phyloP scores from a whole-genome alignment of 2,329 filamentous ascomycete species.

The Gliomastix tumulicola region DNA sequence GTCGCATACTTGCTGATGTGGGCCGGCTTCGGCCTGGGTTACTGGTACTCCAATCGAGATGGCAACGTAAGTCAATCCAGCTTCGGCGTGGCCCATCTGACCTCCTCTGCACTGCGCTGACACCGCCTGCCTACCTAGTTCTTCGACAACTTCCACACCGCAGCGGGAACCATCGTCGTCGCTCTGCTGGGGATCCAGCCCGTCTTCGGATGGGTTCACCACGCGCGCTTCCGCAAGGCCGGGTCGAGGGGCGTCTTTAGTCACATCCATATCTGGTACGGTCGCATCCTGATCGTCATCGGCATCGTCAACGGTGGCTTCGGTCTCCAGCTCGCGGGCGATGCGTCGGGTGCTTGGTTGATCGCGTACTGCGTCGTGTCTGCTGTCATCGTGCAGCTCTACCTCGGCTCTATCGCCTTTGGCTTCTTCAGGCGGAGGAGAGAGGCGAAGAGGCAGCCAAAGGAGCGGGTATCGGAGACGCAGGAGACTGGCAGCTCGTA shows the following conservation, averaged over 20 bases:
- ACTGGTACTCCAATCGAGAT: conserved; percentile 34
- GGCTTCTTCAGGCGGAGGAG: conserved; percentile 4
- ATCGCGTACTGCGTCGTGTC: conserved; percentile 51
- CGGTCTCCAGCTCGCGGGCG: conserved; percentile 43
- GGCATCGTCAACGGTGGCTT: conserved; percentile 59
- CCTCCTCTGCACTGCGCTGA: not conserved
- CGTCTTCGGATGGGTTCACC: conserved; percentile 50
- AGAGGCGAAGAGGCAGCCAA: too few species aligned
- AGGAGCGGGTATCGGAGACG: too few species aligned
- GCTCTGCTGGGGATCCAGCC: conserved; percentile 51
- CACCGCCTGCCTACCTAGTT: conserved; percentile 29
- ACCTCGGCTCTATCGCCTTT: conserved; percentile 23
- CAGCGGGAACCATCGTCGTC: conserved; percentile 48
- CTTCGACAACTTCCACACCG: conserved; percentile 44
- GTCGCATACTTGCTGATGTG: conserved; percentile 51
- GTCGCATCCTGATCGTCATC: conserved; percentile 48
- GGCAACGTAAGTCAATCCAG: conserved; percentile 32
- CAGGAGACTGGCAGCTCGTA: too few species aligned
- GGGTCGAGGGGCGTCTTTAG: conserved; percentile 42
- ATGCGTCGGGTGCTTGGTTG: conserved; percentile 26
- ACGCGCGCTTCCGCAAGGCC: conserved; percentile 41
- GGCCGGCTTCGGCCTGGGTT: conserved; percentile 51
- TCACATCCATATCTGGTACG: conserved; percentile 56
- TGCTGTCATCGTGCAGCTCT: conserved; percentile 37
- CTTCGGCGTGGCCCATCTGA: too few species aligned